A percentile compares a stretch with the other conserved stretches of the same genome.
phyloP scores from a whole-genome alignment of 169 alveolate species.

The Plasmodium ovale region DNA sequence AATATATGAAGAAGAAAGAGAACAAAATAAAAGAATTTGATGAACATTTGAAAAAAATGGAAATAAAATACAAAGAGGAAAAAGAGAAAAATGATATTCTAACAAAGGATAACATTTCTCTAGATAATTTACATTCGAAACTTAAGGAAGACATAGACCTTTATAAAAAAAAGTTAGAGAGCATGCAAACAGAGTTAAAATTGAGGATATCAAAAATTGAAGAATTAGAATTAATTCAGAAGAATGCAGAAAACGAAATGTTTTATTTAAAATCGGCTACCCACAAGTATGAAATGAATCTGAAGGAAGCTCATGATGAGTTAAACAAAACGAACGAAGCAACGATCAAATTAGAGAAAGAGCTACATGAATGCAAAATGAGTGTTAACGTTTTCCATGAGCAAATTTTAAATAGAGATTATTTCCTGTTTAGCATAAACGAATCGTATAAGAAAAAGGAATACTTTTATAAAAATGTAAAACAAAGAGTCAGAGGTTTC shows the following conservation, averaged over 20 bases:
- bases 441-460: slow-evolving; percentile 67
- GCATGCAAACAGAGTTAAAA: slow-evolving; percentile 69
- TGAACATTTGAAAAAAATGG: slow-evolving; percentile 74
- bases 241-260: slow-evolving; percentile 72
- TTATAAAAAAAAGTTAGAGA: slow-evolving; percentile 60
- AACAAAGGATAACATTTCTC: slow-evolving; percentile 64
- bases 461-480: slow-evolving; percentile 58
- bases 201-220: slow-evolving; percentile 64
- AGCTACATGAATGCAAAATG: slow-evolving; percentile 18
- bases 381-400: slow-evolving; percentile 20
- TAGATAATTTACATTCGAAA: slow-evolving; percentile 64
- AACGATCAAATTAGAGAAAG: slow-evolving; percentile 12
- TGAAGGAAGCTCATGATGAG: slow-evolving; percentile 76
- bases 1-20: slow-evolving; percentile 76
- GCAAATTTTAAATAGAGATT: slow-evolving; percentile 70
- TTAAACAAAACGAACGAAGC: slow-evolving; percentile 44
- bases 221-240: slow-evolving; percentile 69
- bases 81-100: slow-evolving; percentile 73
- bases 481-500: slow-evolving; percentile 56
- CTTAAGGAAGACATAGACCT: slow-evolving; percentile 72
- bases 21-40: slow-evolving; percentile 73
- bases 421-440: slow-evolving; percentile 33
- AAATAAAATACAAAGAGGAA: slow-evolving; percentile 75
- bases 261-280: slow-evolving; percentile 73
- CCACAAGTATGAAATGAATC: slow-evolving; percentile 55